These are phyloP conservation scores for Aspergillus sp. DNA, from an alignment of 2,329 filamentous ascomycete genomes.

Conservation along the genomic window DNA sequence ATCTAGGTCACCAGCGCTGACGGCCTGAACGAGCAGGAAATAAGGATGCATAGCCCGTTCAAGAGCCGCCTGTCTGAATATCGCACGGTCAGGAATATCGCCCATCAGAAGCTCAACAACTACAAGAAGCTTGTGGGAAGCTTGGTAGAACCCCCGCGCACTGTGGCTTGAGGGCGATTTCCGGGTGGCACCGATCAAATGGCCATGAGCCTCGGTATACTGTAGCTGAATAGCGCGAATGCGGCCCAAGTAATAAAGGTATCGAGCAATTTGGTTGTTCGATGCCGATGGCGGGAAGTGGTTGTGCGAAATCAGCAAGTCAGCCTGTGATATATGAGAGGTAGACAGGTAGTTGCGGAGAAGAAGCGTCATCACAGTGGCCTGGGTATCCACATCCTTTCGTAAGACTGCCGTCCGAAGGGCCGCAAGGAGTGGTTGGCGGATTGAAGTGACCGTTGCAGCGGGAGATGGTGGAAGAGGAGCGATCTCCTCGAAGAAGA, in stretches of 20 bases:
- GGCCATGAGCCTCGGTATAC: slow-evolving; percentile 95
- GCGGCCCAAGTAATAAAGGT: slow-evolving; percentile 94
- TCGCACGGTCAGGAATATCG: slow-evolving; percentile 91
- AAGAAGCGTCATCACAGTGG: slow-evolving; percentile 89
- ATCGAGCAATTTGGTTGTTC: slow-evolving; percentile 97
- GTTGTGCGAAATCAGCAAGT: slow-evolving; percentile 92
- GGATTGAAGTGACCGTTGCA: slow-evolving; percentile 81
- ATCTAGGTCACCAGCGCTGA: slow-evolving; percentile 92
- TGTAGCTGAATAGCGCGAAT: slow-evolving; percentile 95
- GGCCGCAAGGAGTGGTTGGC: slow-evolving; percentile 80
- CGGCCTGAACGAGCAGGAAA: slow-evolving; percentile 88
- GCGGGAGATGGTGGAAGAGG: slow-evolving; percentile 86
- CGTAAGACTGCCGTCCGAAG: slow-evolving; percentile 93
- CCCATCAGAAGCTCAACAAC: slow-evolving; percentile 98
- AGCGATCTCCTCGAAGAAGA: slow-evolving; percentile 89
- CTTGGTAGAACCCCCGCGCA: slow-evolving; percentile 92
- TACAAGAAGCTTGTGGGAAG: slow-evolving; percentile 91
- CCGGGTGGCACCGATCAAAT: slow-evolving; percentile 87
- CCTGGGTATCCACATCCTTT: slow-evolving; percentile 97
- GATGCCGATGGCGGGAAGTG: slow-evolving; percentile 91
- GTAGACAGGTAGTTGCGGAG: slow-evolving; percentile 95
- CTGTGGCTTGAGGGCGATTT: slow-evolving; percentile 90
- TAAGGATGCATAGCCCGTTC: slow-evolving; percentile 90
- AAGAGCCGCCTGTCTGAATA: slow-evolving; percentile 85
- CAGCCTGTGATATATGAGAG: slow-evolving; percentile 94